These are phyloP conservation scores for Lodderomyces margitis DNA, from an alignment of 1,139 yeast species.

Conservation along the genomic window DNA sequence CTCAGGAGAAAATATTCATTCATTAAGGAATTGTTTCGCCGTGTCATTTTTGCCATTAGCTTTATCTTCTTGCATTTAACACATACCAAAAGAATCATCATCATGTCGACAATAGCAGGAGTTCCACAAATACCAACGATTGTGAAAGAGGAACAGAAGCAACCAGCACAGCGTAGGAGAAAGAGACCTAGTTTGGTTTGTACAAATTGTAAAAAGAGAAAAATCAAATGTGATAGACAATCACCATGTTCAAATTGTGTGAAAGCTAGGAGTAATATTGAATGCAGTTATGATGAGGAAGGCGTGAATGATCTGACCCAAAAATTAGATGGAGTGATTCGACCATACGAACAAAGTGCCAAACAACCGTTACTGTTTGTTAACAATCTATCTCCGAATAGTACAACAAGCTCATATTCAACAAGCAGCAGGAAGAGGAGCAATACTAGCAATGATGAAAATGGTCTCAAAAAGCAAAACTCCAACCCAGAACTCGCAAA, in stretches of 20 bases:
- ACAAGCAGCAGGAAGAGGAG: neutral
- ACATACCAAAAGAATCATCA: neutral
- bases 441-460: neutral
- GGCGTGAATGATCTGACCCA: neutral
- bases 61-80: too few relatives aligned
- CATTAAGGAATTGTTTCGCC: too few relatives aligned
- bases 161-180: conserved; percentile 18
- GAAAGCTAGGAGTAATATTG: conserved; percentile 20
- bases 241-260: conserved; percentile 38
- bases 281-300: conserved; percentile 25
- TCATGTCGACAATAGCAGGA: neutral
- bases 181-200: conserved; percentile 39
- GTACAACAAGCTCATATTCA: neutral
- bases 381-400: conserved; percentile 2
- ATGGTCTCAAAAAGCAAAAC: neutral
- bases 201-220: conserved; percentile 32
- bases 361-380: conserved; percentile 22
- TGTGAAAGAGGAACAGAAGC: neutral
- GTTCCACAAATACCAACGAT: neutral
- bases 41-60: too few relatives aligned
- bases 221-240: conserved; percentile 37
- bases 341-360: conserved; percentile 28
- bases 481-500: conserved; percentile 13
- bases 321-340: neutral
- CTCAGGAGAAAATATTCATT: too few relatives aligned